A percentile compares a stretch with the other conserved stretches of the same genome.
phyloP scores from a whole-genome alignment of 2,329 filamentous ascomycete species.

The Ilyonectria sp. region DNA sequence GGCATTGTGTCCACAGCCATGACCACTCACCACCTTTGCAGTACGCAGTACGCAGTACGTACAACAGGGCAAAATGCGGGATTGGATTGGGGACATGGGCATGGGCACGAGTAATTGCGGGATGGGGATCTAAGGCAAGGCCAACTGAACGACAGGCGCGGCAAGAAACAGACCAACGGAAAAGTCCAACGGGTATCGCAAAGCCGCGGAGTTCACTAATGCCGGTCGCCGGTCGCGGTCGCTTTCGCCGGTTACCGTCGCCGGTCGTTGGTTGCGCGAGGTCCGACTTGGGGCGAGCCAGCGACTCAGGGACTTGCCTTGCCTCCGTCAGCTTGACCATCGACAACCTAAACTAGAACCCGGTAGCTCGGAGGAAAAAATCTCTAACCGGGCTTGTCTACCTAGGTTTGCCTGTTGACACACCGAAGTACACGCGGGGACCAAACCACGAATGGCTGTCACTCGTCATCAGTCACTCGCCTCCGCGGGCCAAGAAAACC shows the following conservation, averaged over 20 bases:
- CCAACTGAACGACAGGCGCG: slow-evolving; percentile 37
- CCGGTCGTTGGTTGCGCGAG: slow-evolving; percentile 2
- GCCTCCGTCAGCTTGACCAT: slow-evolving; percentile 12
- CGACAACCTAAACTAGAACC: slow-evolving; percentile 13
- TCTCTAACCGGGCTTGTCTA: slow-evolving; percentile 25
- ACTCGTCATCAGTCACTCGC: slow-evolving; percentile 34
- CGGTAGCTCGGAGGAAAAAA: slow-evolving; percentile 13
- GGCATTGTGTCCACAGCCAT: not conserved
- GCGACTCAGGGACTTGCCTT: slow-evolving; percentile 18
- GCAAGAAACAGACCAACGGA: slow-evolving; percentile 21
- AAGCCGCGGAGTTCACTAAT: slow-evolving; percentile 16
- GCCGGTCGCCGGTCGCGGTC: slow-evolving; percentile 24
- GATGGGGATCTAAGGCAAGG: slow-evolving; percentile 11
- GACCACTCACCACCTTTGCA: slow-evolving; percentile 1
- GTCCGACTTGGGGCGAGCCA: slow-evolving; percentile 20
- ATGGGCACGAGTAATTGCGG: slow-evolving; percentile 27
- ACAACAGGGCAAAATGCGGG: slow-evolving; percentile 12
- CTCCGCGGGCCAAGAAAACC: slow-evolving; percentile 35
- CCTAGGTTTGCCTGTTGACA: slow-evolving; percentile 34
- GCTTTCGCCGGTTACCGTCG: slow-evolving; percentile 7
- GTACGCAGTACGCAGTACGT: slow-evolving; percentile 6
- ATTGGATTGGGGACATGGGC: slow-evolving; percentile 29
- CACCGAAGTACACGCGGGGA: slow-evolving; percentile 42
- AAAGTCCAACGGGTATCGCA: slow-evolving; percentile 15
- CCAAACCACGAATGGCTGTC: slow-evolving; percentile 27